Conservation (phyloP, 768 basidiomycete species). For the Pseudohyphozyma bogoriensis region DNA sequence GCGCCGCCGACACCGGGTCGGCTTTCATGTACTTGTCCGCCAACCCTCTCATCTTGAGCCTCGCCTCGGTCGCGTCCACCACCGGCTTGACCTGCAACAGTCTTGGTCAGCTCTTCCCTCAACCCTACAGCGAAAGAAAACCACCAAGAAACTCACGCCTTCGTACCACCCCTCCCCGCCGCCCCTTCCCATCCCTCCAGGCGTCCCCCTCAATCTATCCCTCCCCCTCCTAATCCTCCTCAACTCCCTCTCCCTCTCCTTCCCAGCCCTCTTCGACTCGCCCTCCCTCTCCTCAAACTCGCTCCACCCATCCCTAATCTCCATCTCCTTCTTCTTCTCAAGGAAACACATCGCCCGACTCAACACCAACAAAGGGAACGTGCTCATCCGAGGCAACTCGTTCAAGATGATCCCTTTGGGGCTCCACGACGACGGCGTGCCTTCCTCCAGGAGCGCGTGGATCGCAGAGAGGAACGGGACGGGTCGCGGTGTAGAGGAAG, state of each 20-base stretch:
- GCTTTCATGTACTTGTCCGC: too few relatives aligned
- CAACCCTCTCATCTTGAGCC: too few relatives aligned
- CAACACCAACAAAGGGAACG: constrained; percentile 23
- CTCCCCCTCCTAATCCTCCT: constrained; percentile 11
- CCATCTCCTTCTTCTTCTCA: constrained; percentile 24
- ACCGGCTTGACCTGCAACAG: too few relatives aligned
- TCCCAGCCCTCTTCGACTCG: too few relatives aligned
- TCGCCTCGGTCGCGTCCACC: too few relatives aligned
- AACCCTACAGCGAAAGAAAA: too few relatives aligned
- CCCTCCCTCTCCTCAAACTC: constrained; percentile 8
- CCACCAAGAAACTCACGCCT: constrained; percentile 16
- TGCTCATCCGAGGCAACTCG: constrained; percentile 8
- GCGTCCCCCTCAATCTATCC: constrained; percentile 6
- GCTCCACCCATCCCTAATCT: constrained; percentile 11
- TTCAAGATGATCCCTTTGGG: constrained; percentile 7
- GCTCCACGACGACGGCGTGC: constrained; percentile 3
- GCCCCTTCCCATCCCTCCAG: constrained; percentile 16
- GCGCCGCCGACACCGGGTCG: too few relatives aligned
- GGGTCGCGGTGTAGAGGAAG: not conserved
- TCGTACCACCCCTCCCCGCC: constrained; percentile 25
- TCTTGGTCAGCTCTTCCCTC: too few relatives aligned
- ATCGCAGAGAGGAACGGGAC: constrained; percentile 16
- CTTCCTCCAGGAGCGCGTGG: constrained; percentile 8
- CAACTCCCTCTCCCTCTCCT: constrained; percentile 20
- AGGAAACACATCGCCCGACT: constrained; percentile 15